Base-by-base conservation (phyloP, 768 basidiomycete species). In the Steccherinum ochraceum region DNA sequence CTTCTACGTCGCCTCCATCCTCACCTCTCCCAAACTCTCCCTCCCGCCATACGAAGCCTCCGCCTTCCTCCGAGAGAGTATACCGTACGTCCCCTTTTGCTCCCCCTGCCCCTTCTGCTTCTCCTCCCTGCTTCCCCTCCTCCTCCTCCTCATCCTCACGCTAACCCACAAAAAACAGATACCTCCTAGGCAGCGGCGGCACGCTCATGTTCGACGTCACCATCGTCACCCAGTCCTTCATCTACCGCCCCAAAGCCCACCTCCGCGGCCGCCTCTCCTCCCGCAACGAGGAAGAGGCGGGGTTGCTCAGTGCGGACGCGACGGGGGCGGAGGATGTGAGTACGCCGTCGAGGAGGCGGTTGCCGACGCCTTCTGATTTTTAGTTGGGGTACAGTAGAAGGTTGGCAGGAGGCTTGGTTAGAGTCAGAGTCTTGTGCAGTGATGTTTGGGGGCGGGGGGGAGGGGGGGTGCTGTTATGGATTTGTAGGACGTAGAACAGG, bases 161-260 rank as follows among this genome's bases (percentile, higher is more conserved):
- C 13, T 10, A 39, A n/a, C 11, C 35, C 35, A 39, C 35, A 39
- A 18, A 19, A 2, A n/a, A n/a, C 53, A 90, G 89, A 46, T 97
- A 93, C 63, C 75, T 98, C 0, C 71, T 98, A 1, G 95, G 95
- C 26, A 93, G 90, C 52, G 93, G 80, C 39, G 96, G 96, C 2
- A 97, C 95, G 0, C 79, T 98, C 16, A 67, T 92, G 57, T 98
- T 97, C 65, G 96, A 99, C 64, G 69, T 97, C 25, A 87, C 87
- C 4, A 97, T 99, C 62, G 84, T 98, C 49, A 65, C 77, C 10
- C 96, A 99, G 68, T 84, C 84, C 19, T 76, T 86, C 59, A 70
- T 93, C 19, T 98, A 98, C 66, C 77, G 78, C 45, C 58, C 59
- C 39, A 62, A 63, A 43, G 10, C 55, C n/a, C 50, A 35, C 42